Base-by-base conservation (phyloP, 2,329 filamentous ascomycete genomes). In the Phialophora expanda region DNA sequence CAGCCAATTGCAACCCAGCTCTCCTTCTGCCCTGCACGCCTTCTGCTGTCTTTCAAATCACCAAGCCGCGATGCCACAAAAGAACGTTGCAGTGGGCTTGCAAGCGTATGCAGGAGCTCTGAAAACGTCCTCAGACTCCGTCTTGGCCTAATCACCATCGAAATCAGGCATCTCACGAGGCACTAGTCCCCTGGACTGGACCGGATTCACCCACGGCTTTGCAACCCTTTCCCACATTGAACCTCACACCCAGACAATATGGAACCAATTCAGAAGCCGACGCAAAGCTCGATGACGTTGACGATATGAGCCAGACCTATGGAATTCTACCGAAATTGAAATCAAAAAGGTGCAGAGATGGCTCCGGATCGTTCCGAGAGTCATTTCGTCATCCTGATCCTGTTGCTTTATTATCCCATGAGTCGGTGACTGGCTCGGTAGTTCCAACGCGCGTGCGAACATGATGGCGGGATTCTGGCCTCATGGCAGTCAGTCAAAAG, bases 81-180 rank as follows among this genome's bases (percentile, higher is more conserved):
- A 44, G 38, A 44, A 44, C 38, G 38, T 44, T 44, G 38, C 38
- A n/a, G 38, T n/a, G 38, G 38, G 38, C 38, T 44, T 44, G 38
- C 17, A 44, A 44, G 38, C 17, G 38, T 24, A 44, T 44, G 38
- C 38, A 44, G 7, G 38, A 44, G 14, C 3, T n/a, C 38, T 44
- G 38, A 44, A 44, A 20, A 17, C 38, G 38, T 44, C 38, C 38
- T n/a, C 6, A 8, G 14, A n/a, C 6, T 44, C 14, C 38, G 17
- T 20, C 38, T n/a, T n/a, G 14, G 38, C 38, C 38, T n/a, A 17
- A n/a, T 17, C 8, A n/a, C 7, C 38, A 6, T 44, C 38, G 17
- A n/a, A 20, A n/a, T n/a, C 38, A 8, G 14, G 6, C 14, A n/a
- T 44, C 14, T 44, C 38, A 44, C 38, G 38, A 44, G 14, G 38